Conservation (phyloP, 2,329 filamentous ascomycete genomes). For the Colletotrichum sidae region DNA sequence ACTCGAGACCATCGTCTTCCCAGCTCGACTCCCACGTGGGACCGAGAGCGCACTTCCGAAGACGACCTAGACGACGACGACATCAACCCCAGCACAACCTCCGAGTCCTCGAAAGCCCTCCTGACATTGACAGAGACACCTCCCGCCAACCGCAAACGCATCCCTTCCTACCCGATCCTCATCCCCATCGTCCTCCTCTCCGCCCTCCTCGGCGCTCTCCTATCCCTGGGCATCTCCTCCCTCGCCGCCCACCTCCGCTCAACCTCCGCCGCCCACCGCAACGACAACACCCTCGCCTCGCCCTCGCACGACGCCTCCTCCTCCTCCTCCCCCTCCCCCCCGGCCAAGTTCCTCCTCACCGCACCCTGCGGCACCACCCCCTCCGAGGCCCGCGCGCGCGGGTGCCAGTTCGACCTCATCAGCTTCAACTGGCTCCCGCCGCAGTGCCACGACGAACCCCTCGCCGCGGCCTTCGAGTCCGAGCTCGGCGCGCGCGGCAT, state of each 20-base stretch:
- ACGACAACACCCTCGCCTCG: conserved; percentile 33
- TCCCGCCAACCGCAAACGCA: background rate
- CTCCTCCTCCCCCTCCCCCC: background rate
- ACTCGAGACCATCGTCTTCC: background rate
- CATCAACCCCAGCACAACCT: background rate
- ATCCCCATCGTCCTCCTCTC: background rate
- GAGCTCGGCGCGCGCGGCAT: conserved; percentile 11
- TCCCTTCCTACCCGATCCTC: background rate
- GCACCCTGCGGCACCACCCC: conserved; percentile 26
- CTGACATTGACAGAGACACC: background rate
- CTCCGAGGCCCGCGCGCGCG: conserved; percentile 25
- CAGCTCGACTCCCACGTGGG: background rate
- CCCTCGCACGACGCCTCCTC: background rate
- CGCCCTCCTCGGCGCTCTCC: conserved; percentile 5
- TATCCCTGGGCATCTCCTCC: background rate
- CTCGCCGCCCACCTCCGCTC: conserved; percentile 4
- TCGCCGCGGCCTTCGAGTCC: conserved; percentile 17
- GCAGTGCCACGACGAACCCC: conserved; percentile 26
- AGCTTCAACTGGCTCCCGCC: conserved; percentile 36
- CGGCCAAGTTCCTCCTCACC: conserved; percentile 14
- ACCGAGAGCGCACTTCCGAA: background rate
- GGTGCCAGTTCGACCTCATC: conserved; percentile 30
- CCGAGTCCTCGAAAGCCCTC: background rate
- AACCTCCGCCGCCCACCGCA: conserved; percentile 9
- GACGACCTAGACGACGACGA: background rate